Evolutionary conservation across 192 early-diverging fungal genomes (phyloP), one percentile per base, ranked within the genome.

Genomic region (Thamnidium elegans): DNA sequence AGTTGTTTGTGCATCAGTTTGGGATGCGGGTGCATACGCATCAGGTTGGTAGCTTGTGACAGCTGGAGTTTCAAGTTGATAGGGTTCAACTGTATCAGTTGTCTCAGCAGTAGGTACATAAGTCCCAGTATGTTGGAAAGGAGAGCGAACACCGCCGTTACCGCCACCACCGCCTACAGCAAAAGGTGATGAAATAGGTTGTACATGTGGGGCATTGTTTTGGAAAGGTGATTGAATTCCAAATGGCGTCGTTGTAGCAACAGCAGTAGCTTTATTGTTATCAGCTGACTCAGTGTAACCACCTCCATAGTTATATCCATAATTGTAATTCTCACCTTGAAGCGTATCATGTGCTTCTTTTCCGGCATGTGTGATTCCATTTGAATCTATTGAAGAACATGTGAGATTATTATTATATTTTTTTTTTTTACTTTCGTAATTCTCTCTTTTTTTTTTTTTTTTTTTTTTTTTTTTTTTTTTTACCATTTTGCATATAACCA

Each of bases 11-110:
- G 26, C 26, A 26, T 26, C 26, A 26, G 26, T 1, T 30, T 23
- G 74, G 10, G 42, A n/a, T 69, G 5, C 46, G 10, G 42, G 20
- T 69, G 5, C 46, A 31, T 21, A 54, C 42, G 51, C 72, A 66
- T 34, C 50, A 67, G 43, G 64, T 59, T 54, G 69, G 34, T n/a
- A 54, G 4, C 21, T 26, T 39, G 36, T 10, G 36, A 39, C 36
- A 39, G 36, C 36, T 9, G 36, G 36, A n/a, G n/a, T 53, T 21
- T 5, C 14, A 26, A 26, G 63, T 13, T 55, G 31, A 17, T 55
- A 36, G 1, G 5, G 26, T n/a, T 69, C 56, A 14, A 31, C 36
- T 7, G 69, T 51, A 10, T 20, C 15, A 19, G 17, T n/a, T 13
- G 36, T 19, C 14, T 34, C 20, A 43, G 21, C 19, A 20, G 44